Conservation (phyloP, 140 eudicot species). For the Stevia rebaudiana region DNA sequence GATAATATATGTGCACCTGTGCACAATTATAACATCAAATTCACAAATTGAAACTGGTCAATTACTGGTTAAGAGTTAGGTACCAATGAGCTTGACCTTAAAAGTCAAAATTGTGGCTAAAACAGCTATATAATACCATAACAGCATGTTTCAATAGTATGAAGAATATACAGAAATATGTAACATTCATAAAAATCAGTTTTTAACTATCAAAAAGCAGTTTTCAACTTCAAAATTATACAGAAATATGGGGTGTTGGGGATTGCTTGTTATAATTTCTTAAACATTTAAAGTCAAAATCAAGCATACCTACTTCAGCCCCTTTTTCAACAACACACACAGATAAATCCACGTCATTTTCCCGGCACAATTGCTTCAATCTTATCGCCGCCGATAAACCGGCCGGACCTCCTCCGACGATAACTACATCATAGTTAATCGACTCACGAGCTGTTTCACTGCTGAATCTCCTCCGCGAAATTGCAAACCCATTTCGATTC, state of each 20-base stretch:
- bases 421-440: conserved; percentile 76
- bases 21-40: not conserved
- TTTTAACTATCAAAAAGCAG: not conserved
- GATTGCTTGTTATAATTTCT: not conserved
- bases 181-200: not conserved
- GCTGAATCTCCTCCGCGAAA: conserved; percentile 36
- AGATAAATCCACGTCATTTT: conserved; percentile 61
- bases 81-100: not conserved
- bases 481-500: conserved; percentile 28
- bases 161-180: too few species aligned
- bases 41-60: not conserved
- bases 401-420: conserved; percentile 96
- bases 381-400: conserved; percentile 88
- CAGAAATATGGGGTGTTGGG: not conserved
- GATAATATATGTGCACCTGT: conserved; percentile 92
- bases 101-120: conserved; percentile 1
- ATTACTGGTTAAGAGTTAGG: not conserved
- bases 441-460: conserved; percentile 51
- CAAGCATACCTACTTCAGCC: conserved; percentile 81
- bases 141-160: not conserved
- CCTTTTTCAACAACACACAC: conserved; percentile 98
- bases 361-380: conserved; percentile 75
- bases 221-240: not conserved
- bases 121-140: not conserved
- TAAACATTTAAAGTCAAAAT: not conserved